Evolutionary conservation across 495 filamentous ascomycete genomes (phyloP).

Genomic region (Trichoderma virens): DNA sequence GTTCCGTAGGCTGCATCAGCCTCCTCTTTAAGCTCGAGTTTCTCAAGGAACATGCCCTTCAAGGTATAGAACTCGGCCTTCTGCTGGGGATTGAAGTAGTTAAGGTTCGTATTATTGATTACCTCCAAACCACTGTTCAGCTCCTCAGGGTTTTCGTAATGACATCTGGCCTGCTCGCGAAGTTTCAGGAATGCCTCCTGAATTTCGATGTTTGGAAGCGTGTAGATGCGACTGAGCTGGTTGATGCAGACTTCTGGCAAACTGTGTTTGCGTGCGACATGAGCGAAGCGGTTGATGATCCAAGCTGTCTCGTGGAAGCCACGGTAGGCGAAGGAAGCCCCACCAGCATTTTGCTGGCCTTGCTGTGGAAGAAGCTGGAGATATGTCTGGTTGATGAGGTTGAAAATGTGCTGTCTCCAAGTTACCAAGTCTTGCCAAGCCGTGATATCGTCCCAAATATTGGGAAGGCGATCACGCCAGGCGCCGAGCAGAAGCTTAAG

Average conservation of each 20-base stretch:
- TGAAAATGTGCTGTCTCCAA: constrained; percentile 98
- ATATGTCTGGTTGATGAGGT: constrained; percentile 91
- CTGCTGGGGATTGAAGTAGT: constrained; percentile 91
- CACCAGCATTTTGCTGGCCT: constrained; percentile 64
- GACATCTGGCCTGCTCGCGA: constrained; percentile 93
- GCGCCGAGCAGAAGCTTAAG: constrained; percentile 88
- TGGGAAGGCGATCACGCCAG: constrained; percentile 92
- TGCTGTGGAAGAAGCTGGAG: constrained; percentile 75
- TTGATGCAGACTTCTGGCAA: constrained; percentile 95
- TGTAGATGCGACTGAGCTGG: constrained; percentile 96
- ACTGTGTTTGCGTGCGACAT: constrained; percentile 94
- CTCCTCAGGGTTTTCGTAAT: constrained; percentile 91
- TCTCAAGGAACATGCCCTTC: constrained; percentile 98
- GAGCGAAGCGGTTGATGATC: constrained; percentile 99
- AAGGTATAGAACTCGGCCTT: constrained; percentile 99
- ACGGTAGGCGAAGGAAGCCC: constrained; percentile 71
- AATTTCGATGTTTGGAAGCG: constrained; percentile 97
- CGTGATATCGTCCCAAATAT: constrained; percentile 99
- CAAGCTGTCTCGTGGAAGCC: constrained; percentile 98
- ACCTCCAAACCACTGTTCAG: constrained; percentile 90
- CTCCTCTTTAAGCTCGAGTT: constrained; percentile 78
- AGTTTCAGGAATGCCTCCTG: constrained; percentile 98
- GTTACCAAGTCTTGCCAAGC: constrained; percentile 98
- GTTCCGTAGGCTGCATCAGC: constrained; percentile 91
- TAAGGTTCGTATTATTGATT: constrained; percentile 98